phyloP scores from a whole-genome alignment of 2,329 filamentous ascomycete species.

The Claviceps lovelessii region DNA sequence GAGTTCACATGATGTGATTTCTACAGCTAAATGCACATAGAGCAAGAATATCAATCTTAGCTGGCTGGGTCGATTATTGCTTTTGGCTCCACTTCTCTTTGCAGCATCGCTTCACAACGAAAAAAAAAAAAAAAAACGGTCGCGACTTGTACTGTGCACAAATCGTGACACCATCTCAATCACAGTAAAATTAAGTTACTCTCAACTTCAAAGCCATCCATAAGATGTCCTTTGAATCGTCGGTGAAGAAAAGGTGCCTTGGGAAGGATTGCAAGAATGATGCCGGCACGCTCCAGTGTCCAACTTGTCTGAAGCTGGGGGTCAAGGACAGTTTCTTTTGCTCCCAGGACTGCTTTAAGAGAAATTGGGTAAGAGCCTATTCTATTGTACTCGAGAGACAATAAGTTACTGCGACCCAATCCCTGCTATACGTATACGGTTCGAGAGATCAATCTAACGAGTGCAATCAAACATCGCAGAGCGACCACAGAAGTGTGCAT shows the following conservation, averaged over 20 bases:
- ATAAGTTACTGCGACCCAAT: not conserved
- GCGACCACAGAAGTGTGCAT: constrained; percentile 55
- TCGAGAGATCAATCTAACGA: not conserved
- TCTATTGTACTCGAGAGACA: not conserved
- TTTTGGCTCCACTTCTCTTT: not conserved
- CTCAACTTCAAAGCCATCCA: not conserved
- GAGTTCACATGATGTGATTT: too few species aligned
- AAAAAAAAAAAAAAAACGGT: not conserved
- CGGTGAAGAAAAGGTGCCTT: constrained; percentile 55
- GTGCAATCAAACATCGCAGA: constrained; percentile 34
- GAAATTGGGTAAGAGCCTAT: constrained; percentile 67
- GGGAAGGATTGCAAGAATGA: constrained; percentile 77
- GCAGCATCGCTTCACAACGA: not conserved
- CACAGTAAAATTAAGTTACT: not conserved
- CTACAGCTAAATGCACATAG: too few species aligned
- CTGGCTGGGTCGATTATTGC: not conserved
- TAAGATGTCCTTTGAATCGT: constrained; percentile 32
- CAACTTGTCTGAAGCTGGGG: constrained; percentile 81
- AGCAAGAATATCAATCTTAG: too few species aligned
- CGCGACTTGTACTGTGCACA: not conserved
- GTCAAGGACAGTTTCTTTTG: constrained; percentile 90
- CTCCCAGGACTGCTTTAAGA: constrained; percentile 97
- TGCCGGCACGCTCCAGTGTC: constrained; percentile 77
- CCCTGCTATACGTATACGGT: not conserved
- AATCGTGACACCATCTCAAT: not conserved